Evolutionary conservation across 257 asterid species (phyloP).

Genomic region (Nicotiana knightiana): DNA sequence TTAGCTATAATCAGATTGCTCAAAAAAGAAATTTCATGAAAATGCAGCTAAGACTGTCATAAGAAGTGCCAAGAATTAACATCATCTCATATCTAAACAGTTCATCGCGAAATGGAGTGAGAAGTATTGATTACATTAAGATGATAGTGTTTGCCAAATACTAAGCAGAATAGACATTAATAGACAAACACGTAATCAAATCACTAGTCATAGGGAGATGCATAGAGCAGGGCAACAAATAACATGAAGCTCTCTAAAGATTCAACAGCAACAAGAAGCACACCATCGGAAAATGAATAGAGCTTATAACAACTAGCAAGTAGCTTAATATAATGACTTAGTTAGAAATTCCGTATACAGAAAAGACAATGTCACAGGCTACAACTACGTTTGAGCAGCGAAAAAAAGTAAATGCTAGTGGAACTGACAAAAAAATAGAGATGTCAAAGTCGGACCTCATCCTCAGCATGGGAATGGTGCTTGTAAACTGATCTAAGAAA

Average conservation of each 20-base stretch:
- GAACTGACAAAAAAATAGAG: not conserved
- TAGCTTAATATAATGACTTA: not conserved
- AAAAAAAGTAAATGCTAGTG: not conserved
- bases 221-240: not conserved
- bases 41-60: not conserved
- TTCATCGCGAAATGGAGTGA: not conserved
- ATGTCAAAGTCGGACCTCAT: conserved; percentile 27
- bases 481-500: conserved; percentile 36
- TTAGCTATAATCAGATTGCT: not conserved
- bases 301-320: not conserved
- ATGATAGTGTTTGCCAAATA: not conserved
- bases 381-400: not conserved
- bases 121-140: not conserved
- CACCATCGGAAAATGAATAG: not conserved
- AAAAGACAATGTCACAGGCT: not conserved
- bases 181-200: not conserved
- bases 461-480: conserved; percentile 45
- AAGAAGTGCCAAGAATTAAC: not conserved
- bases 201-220: not conserved
- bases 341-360: not conserved
- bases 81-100: not conserved
- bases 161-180: not conserved
- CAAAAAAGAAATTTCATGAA: not conserved
- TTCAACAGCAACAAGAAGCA: not conserved
- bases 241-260: not conserved